Evolutionary conservation across 345 rosid genomes (phyloP), one percentile per base, ranked within the genome.

Genomic region (Gossypium ekmanianum): DNA sequence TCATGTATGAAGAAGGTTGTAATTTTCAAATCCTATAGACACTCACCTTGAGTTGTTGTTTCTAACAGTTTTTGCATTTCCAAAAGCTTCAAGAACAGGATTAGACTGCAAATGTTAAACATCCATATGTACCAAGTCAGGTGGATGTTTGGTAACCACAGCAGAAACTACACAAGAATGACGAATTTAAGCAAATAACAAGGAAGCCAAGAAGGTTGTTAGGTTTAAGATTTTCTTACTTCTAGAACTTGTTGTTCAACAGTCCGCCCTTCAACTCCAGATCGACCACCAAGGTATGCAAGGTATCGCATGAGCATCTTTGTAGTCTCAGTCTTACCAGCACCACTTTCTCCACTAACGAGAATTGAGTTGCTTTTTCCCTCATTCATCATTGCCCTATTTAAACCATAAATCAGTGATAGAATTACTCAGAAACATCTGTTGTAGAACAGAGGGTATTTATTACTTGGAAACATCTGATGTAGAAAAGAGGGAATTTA

Each of bases 51-150:
- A 95, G 85, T 95, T 95, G 86, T 95, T 95, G 78, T 95, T 95
- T 85, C 99, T 89, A 44, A 95, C 96, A 78, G 99, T 95, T 81
- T 95, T 95, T 18, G 99, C 99, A 80, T 96, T 96, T 39, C 99
- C 99, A 87, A 96, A 96, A 77, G 99, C 97, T 93, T 96, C 99
- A 82, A 96, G 99, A 83, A 96, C 99, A 48, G 99, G 99, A 87
- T 96, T 96, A 69, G 99, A 96, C 99, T 96, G 91, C 80, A 74
- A 65, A 73, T 67, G 72, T 61, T 74, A 78, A 74, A 73, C 62
- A 80, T 78, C 54, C 78, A 80, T 61, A 80, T 75, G 24, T 61
- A 74, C 66, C 75, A 78, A 72, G 59, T 78, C 47, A 79, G 75
- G 74, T 18, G 24, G 22, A 75, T 55, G 61, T 24, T 69, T 17